These are phyloP conservation scores for Globisporangium alternatum DNA, from an alignment of 352 stramenopile species.

Conservation along the genomic window DNA sequence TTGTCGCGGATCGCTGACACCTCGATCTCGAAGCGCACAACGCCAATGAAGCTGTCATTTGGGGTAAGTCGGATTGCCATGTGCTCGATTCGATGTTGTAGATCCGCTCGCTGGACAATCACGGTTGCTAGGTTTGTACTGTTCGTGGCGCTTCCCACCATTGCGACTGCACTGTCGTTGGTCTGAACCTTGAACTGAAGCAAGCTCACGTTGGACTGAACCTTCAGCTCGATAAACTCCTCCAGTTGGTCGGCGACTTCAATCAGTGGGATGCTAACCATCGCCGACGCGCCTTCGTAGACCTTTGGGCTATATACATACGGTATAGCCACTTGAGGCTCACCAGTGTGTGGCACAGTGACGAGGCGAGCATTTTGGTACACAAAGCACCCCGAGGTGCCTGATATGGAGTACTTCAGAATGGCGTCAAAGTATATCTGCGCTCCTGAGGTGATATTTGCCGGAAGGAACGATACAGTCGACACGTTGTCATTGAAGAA, in stretches of 20 bases:
- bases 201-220: conserved; percentile 13
- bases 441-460: background rate
- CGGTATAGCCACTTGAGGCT: conserved; percentile 12
- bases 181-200: conserved; percentile 8
- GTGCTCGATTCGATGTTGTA: conserved; percentile 4
- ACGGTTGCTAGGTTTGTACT: background rate
- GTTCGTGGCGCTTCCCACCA: background rate
- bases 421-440: conserved; percentile 16
- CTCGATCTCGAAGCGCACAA: conserved; percentile 21
- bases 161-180: background rate
- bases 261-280: conserved; percentile 26
- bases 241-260: background rate
- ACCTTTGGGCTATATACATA: conserved; percentile 29
- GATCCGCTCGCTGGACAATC: conserved; percentile 2
- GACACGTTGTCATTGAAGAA: background rate
- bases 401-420: conserved; percentile 4
- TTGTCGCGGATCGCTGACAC: conserved; percentile 14
- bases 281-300: conserved; percentile 14
- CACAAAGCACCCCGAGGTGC: conserved; percentile 14
- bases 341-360: conserved; percentile 8
- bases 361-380: conserved; percentile 18
- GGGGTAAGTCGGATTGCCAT: conserved; percentile 23
- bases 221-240: conserved; percentile 9
- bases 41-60: conserved; percentile 19
- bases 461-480: conserved; percentile 1